Conservation (phyloP, 139 green algal species). For the Chlorella sp. region DNA sequence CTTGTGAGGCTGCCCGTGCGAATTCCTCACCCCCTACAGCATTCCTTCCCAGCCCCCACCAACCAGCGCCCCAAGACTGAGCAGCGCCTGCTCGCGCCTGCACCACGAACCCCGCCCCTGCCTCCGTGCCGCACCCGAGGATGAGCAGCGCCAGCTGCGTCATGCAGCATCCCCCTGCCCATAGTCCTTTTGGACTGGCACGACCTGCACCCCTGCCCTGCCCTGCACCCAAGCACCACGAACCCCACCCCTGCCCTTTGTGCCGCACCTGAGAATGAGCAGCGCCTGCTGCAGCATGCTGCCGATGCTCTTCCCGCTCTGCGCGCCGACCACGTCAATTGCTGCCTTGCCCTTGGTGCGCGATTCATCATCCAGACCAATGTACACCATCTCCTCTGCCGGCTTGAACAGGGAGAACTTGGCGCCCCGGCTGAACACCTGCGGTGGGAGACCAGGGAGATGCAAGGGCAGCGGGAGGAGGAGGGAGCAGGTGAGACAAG, state of each 20-base stretch:
- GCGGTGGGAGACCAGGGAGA: background rate
- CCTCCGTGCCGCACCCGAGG: too few relatives aligned
- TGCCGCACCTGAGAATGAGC: slow-evolving; percentile 52
- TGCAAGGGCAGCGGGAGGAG: background rate
- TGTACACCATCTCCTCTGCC: slow-evolving; percentile 95
- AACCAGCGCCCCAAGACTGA: too few relatives aligned
- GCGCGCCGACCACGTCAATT: slow-evolving; percentile 91
- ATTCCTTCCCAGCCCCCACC: too few relatives aligned
- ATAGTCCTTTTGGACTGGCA: too few relatives aligned
- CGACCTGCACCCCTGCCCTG: too few relatives aligned
- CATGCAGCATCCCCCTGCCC: too few relatives aligned
- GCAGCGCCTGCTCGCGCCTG: too few relatives aligned
- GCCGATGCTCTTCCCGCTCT: slow-evolving; percentile 78
- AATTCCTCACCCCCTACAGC: too few relatives aligned
- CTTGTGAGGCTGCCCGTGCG: too few relatives aligned
- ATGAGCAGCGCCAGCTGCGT: too few relatives aligned
- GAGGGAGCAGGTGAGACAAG: background rate
- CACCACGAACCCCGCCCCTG: too few relatives aligned
- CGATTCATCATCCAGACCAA: slow-evolving; percentile 75
- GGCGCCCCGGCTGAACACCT: slow-evolving; percentile 81
- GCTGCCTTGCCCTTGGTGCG: slow-evolving; percentile 86
- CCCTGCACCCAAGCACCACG: too few relatives aligned
- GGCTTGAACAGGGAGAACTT: slow-evolving; percentile 97
- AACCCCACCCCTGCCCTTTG: background rate
- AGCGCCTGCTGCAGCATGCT: slow-evolving; percentile 76